Evolutionary conservation across 2,329 filamentous ascomycete genomes (phyloP).

Genomic region (Beauveria bassiana): DNA sequence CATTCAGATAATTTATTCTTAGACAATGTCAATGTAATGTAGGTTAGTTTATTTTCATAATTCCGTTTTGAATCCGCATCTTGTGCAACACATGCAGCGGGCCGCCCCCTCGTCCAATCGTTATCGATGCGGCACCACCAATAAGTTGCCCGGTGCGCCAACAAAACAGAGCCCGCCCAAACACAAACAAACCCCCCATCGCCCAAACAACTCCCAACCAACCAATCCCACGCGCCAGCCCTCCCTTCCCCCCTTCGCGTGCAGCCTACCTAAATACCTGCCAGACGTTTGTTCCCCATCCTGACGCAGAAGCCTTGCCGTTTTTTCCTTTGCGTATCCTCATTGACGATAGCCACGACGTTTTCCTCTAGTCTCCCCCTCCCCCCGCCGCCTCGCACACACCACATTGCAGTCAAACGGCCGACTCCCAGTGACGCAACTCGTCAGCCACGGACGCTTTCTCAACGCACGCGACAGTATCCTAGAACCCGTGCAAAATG

Average conservation of each 20-base stretch:
- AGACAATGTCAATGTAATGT: too few relatives aligned
- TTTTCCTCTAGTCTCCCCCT: background rate
- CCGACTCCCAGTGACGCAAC: background rate
- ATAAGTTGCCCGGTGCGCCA: background rate
- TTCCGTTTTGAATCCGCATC: background rate
- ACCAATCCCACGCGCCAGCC: background rate
- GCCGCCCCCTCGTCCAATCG: background rate
- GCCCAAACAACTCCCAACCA: background rate
- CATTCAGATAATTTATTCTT: too few relatives aligned
- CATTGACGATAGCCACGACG: background rate
- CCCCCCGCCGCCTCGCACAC: background rate
- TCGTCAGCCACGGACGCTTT: background rate
- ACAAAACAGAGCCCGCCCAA: constrained; percentile 1
- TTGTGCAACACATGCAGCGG: background rate
- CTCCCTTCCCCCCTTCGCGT: background rate
- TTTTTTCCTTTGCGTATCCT: background rate
- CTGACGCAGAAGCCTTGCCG: background rate
- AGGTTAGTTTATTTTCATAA: too few relatives aligned
- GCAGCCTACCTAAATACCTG: background rate
- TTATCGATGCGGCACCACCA: background rate
- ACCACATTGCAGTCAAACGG: background rate
- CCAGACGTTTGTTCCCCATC: background rate
- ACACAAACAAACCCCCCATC: constrained; percentile 2
- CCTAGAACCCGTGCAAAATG: constrained; percentile 21
- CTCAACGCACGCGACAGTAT: background rate